A percentile compares a stretch with the other conserved stretches of the same genome.
Conservation (phyloP, 306 rosid species). For the Aeschynomene evenia region DNA sequence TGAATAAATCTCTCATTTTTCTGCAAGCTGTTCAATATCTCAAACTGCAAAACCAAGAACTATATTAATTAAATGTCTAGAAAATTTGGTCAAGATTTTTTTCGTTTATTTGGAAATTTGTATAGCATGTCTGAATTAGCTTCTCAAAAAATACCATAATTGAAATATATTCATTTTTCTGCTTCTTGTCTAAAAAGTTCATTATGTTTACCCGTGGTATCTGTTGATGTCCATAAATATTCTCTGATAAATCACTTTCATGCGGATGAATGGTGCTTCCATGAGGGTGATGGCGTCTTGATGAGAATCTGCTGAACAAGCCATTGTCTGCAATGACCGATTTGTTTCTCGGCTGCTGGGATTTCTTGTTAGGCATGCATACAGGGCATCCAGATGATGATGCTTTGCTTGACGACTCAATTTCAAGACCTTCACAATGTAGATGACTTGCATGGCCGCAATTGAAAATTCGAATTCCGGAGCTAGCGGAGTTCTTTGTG, state of each 20-base stretch:
- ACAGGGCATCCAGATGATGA: slow-evolving; percentile 79
- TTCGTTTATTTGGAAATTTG: neutral
- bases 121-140: neutral
- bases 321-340: slow-evolving; percentile 53
- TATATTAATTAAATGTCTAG: slow-evolving; percentile 9
- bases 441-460: slow-evolving; percentile 95
- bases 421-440: slow-evolving; percentile 77
- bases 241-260: slow-evolving; percentile 61
- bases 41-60: slow-evolving; percentile 70
- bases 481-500: slow-evolving; percentile 56
- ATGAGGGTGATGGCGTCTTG: slow-evolving; percentile 50
- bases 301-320: slow-evolving; percentile 51
- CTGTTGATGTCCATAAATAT: slow-evolving; percentile 60
- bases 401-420: slow-evolving; percentile 48
- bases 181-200: neutral
- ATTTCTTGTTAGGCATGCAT: slow-evolving; percentile 71
- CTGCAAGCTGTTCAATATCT: slow-evolving; percentile 76
- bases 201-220: slow-evolving; percentile 64
- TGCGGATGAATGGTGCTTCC: slow-evolving; percentile 58
- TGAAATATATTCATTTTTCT: neutral
- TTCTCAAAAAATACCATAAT: neutral
- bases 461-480: slow-evolving; percentile 75
- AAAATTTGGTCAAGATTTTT: neutral
- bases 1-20: slow-evolving; percentile 69
- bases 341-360: slow-evolving; percentile 67